Evolutionary conservation across 192 early-diverging fungal genomes (phyloP).

Genomic region (Coemansia aciculifera): DNA sequence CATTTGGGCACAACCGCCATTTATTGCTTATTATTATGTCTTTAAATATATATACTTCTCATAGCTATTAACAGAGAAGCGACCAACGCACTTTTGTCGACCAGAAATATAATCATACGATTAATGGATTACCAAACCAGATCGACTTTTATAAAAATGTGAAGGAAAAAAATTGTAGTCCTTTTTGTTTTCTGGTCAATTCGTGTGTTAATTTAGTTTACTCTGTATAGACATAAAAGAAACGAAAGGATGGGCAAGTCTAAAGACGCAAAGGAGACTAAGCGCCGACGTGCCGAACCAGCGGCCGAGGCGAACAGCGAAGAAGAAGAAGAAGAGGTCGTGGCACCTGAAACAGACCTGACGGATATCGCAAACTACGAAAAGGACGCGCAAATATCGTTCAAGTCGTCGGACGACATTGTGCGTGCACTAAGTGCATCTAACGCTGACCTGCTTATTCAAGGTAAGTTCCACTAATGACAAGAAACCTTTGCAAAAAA

Average conservation of each 20-base stretch:
- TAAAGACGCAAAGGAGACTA: slow-evolving; percentile 13
- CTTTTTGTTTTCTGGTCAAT: not conserved
- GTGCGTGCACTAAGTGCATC: slow-evolving; percentile 22
- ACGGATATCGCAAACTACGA: slow-evolving; percentile 2
- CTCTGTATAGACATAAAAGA: slow-evolving; percentile 4
- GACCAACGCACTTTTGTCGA: not conserved
- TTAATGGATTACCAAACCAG: not conserved
- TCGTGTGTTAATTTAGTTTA: not conserved
- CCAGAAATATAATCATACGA: not conserved
- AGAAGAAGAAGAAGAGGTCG: not conserved
- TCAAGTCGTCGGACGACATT: slow-evolving; percentile 39
- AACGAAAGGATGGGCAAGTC: slow-evolving; percentile 8
- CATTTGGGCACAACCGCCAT: not conserved
- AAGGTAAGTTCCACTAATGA: slow-evolving; percentile 32
- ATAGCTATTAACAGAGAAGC: not conserved
- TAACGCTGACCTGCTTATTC: slow-evolving; percentile 45
- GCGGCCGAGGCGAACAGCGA: slow-evolving; percentile 2
- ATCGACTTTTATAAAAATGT: not conserved
- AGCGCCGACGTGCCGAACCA: slow-evolving; percentile 4
- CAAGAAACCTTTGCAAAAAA: not conserved
- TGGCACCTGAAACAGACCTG: not conserved
- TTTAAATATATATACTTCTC: not conserved
- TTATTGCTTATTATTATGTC: not conserved
- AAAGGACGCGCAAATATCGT: slow-evolving; percentile 35
- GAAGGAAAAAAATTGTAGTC: not conserved